A percentile compares a stretch with the other conserved stretches of the same genome.
These are phyloP conservation scores for Aspergillus avenaceus DNA, from an alignment of 495 filamentous ascomycete genomes.

Conservation along the genomic window DNA sequence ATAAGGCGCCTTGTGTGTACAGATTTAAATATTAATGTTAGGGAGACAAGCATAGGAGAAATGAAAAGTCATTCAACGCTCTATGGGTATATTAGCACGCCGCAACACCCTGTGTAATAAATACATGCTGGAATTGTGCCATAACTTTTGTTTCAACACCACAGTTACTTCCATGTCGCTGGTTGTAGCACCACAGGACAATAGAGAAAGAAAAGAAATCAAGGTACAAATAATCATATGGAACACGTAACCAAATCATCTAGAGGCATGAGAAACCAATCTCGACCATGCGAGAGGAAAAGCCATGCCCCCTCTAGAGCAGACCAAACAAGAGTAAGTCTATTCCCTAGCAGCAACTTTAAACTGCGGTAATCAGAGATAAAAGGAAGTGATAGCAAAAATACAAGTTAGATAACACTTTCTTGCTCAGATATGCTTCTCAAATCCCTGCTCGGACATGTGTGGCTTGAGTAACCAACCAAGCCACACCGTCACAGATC, in stretches of 20 bases:
- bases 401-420: too few relatives aligned
- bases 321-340: constrained; percentile 9
- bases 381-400: too few relatives aligned
- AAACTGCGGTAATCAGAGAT: background rate
- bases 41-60: background rate
- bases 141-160: constrained; percentile 2
- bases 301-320: constrained; percentile 27
- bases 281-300: constrained; percentile 24
- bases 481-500: too few relatives aligned
- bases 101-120: constrained; percentile 9
- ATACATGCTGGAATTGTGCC: constrained; percentile 9
- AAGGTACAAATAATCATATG: background rate
- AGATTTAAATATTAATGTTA: too few relatives aligned
- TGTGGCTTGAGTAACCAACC: too few relatives aligned
- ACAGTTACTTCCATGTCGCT: background rate
- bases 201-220: background rate
- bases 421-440: too few relatives aligned
- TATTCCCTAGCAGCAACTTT: background rate
- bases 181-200: background rate
- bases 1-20: too few relatives aligned
- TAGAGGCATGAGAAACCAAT: constrained; percentile 25
- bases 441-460: too few relatives aligned
- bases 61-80: constrained; percentile 10
- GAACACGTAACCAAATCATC: constrained; percentile 2
- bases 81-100: constrained; percentile 24